Conservation (phyloP, 129 eudicot species). For the Deinandra increscens region DNA sequence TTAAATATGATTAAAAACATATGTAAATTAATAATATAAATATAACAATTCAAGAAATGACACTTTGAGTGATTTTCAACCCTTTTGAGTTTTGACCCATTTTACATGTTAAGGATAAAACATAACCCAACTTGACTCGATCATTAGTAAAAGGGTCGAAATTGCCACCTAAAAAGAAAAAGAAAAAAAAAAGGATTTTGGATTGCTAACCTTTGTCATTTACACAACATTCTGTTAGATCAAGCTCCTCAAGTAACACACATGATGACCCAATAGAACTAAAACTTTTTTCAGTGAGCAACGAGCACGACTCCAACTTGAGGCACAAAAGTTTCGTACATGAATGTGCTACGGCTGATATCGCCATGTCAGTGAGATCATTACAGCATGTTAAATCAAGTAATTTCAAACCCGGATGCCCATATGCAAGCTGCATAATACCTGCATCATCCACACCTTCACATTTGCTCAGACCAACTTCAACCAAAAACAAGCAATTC, state of each 20-base stretch:
- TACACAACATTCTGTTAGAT: constrained; percentile 71
- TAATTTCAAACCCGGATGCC: constrained; percentile 43
- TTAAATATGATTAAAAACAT: neutral
- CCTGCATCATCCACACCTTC: constrained; percentile 65
- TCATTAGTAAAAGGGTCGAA: constrained; percentile 6
- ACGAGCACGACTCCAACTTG: constrained; percentile 73
- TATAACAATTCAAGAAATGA: neutral
- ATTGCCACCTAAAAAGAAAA: neutral
- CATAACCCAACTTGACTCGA: too few relatives aligned
- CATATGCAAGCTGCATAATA: constrained; percentile 53
- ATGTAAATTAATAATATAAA: too few relatives aligned
- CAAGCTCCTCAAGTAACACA: constrained; percentile 67
- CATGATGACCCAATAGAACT: constrained; percentile 53
- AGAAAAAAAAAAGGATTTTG: constrained; percentile 2
- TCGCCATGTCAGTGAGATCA: constrained; percentile 62
- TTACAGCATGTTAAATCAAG: constrained; percentile 76
- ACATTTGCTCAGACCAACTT: constrained; percentile 76
- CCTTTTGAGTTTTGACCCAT: neutral
- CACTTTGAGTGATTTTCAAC: neutral
- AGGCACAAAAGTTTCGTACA: constrained; percentile 55
- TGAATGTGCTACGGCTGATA: constrained; percentile 61
- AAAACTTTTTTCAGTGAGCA: constrained; percentile 63
- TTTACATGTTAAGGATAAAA: neutral
- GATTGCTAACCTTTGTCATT: constrained; percentile 54
- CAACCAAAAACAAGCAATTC: constrained; percentile 50